Evolutionary conservation across 2,329 filamentous ascomycete species (phyloP), one percentile per base, ranked within the genome.

Genomic region (Colletotrichum paranaense): DNA sequence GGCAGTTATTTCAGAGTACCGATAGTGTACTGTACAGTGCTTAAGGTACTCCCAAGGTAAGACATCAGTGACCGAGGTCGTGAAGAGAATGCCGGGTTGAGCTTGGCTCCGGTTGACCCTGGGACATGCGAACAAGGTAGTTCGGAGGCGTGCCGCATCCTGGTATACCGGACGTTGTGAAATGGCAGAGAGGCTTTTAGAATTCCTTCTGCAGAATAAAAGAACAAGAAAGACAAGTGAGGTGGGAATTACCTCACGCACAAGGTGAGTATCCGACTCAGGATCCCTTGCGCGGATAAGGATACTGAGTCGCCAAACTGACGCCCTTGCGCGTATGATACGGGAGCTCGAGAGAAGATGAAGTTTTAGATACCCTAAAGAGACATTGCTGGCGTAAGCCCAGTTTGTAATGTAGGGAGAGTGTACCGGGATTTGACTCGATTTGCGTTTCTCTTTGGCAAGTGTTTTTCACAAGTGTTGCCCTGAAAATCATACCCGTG

Each of bases 11-110:
- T 28, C 38, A 49, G 35, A n/a, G 16, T 42, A 42, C 14, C 14
- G 30, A 32, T 42, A 19, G 16, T 42, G 14, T 19, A 19, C 38
- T 7, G 14, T 8, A 19, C 38, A 42, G 6, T 42, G 19, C 38
- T 42, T 16, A 26, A 26, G 26, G 26, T 26, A 19, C 6, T 19
- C 38, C 2, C 38, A 42, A 42, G 35, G 35, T 16, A 42, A 30
- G 38, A 22, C 60, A 56, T 26, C 46, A 53, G 60, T 16, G 52
- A 55, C 19, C 28, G 30, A 67, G 38, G 16, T 46, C 28, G 52
- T 72, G 65, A 72, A 32, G 68, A 62, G 68, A 62, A 62, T 62
- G 28, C 63, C 65, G 8, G 22, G 56, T 38, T 56, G 26, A 62
- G 63, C 57, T 28, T 57, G 63, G 24, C 49, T 49, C 26, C n/a